Percentiles rank a stretch among this genome's conserved stretches.
These are phyloP conservation scores for Flagelloscypha sp. DNA, from an alignment of 768 basidiomycete species.

Conservation along the genomic window DNA sequence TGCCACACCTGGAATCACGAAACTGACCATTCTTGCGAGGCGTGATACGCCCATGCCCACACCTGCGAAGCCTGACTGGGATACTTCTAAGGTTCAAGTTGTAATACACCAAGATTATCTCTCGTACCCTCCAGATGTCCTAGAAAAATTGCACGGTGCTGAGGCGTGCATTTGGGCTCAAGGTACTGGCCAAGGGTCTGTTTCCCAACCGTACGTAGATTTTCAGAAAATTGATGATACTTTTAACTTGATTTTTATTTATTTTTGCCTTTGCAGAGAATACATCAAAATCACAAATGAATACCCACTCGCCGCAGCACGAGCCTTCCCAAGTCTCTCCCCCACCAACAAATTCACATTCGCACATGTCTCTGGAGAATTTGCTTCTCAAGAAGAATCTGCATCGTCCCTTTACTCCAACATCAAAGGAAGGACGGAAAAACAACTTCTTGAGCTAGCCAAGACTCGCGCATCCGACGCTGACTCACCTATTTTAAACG, in stretches of 20 bases:
- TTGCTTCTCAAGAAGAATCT: too few species aligned
- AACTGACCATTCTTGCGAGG: slow-evolving; percentile 10
- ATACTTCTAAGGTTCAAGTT: slow-evolving; percentile 6
- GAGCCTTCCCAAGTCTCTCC: slow-evolving; percentile 8
- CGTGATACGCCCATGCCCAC: slow-evolving; percentile 7
- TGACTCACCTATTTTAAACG: too few species aligned
- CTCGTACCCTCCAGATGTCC: slow-evolving; percentile 5
- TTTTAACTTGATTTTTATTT: background rate
- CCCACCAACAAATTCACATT: slow-evolving; percentile 13
- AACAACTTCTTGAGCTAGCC: slow-evolving; percentile 4
- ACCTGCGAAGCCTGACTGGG: slow-evolving; percentile 5
- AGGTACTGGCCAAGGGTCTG: slow-evolving; percentile 8
- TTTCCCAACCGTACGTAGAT: too few species aligned
- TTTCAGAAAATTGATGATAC: slow-evolving; percentile 12
- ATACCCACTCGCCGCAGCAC: slow-evolving; percentile 12
- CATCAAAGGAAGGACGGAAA: slow-evolving; percentile 12
- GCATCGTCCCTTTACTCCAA: slow-evolving; percentile 8
- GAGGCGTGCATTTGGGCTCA: slow-evolving; percentile 13
- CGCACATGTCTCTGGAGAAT: slow-evolving; percentile 12
- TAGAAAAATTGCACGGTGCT: slow-evolving; percentile 9
- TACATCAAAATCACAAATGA: slow-evolving; percentile 12
- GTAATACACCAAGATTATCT: slow-evolving; percentile 10
- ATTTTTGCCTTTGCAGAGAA: slow-evolving; percentile 1
- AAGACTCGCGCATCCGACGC: background rate
- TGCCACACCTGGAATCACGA: slow-evolving; percentile 7